A percentile compares a stretch with the other conserved stretches of the same genome.
Conservation (phyloP, 2,329 filamentous ascomycete species). For the Aspergillus sp. region DNA sequence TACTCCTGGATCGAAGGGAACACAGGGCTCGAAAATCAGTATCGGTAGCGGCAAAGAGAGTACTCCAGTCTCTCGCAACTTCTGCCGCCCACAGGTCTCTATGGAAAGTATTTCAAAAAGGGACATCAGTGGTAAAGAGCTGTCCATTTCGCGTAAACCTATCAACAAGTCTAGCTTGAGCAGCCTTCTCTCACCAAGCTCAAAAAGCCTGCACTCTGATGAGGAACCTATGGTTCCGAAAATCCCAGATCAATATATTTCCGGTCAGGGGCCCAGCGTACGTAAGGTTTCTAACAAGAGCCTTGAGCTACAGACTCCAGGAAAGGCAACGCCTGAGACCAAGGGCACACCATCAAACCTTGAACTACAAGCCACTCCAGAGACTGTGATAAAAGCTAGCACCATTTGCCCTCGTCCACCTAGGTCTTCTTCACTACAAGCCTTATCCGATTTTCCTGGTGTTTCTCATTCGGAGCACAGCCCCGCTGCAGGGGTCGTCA, state of each 20-base stretch:
- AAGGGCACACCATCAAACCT: background rate
- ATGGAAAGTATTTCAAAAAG: constrained; percentile 12
- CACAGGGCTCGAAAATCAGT: background rate
- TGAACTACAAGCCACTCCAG: background rate
- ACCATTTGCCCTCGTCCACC: constrained; percentile 11
- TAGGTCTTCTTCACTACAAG: constrained; percentile 14
- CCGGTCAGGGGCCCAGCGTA: background rate
- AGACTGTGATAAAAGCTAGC: background rate
- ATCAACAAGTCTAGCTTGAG: constrained; percentile 6
- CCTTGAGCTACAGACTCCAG: constrained; percentile 5
- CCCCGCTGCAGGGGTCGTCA: background rate
- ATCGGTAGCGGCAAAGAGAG: background rate
- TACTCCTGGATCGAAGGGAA: background rate
- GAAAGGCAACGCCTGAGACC: background rate
- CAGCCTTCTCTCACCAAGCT: constrained; percentile 3
- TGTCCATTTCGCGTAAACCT: constrained; percentile 15
- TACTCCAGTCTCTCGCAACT: constrained; percentile 4
- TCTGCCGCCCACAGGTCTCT: constrained; percentile 14
- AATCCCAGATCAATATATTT: constrained; percentile 6
- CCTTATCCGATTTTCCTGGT: constrained; percentile 10
- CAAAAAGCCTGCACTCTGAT: background rate
- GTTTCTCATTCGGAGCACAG: background rate
- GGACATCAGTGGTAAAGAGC: constrained; percentile 13
- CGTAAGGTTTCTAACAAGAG: background rate
- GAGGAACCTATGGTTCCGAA: constrained; percentile 12